Conservation (phyloP, 2,329 filamentous ascomycete genomes). For the Botryotinia globosa region DNA sequence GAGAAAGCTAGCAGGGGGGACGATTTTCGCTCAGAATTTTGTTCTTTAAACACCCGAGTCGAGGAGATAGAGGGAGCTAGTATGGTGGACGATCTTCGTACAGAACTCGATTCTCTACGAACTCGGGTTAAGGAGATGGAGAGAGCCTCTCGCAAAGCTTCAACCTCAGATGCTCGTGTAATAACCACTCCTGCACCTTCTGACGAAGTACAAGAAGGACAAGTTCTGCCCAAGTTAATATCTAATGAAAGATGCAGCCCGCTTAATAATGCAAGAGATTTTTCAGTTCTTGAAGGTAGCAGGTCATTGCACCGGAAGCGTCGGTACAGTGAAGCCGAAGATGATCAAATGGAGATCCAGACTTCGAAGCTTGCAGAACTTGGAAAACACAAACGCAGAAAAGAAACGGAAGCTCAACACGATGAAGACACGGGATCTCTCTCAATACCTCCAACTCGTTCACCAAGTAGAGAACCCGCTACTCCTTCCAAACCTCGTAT, state of each 20-base stretch:
- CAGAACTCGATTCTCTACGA: no score
- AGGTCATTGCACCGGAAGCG: neutral
- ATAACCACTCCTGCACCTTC: constrained; percentile 1
- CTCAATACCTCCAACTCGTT: neutral
- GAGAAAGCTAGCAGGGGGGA: no score
- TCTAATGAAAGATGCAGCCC: neutral
- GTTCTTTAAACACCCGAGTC: no score
- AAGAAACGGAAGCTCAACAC: neutral
- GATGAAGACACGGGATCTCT: neutral
- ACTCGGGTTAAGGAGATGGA: constrained; percentile 3
- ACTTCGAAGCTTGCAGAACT: neutral
- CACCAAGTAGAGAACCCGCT: neutral
- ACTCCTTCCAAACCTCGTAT: neutral
- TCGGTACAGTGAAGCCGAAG: neutral
- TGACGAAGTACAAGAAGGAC: neutral
- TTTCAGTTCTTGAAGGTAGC: neutral
- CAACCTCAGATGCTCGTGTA: neutral
- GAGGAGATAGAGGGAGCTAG: constrained; percentile 23
- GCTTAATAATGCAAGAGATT: neutral
- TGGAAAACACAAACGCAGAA: neutral
- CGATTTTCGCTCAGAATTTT: no score
- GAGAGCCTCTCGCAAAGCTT: constrained; percentile 21
- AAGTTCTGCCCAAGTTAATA: neutral
- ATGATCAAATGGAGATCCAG: neutral
- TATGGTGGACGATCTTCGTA: no score